These are phyloP conservation scores for Bolboschoenoplectus hybrid DNA, from an alignment of 202 grass and related monocot species.

Conservation along the genomic window DNA sequence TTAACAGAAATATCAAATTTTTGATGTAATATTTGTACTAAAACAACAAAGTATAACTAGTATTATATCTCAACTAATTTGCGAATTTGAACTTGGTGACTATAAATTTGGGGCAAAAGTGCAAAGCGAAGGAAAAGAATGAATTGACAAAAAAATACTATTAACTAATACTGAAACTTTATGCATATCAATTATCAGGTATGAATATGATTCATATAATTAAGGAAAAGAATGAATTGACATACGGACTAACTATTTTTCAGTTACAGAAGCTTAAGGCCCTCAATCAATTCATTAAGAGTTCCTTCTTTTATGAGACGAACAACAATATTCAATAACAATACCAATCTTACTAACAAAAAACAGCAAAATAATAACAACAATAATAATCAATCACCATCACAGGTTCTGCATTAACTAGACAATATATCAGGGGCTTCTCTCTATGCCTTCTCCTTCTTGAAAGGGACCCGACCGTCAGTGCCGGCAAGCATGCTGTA, in stretches of 20 bases:
- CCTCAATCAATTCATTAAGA: slow-evolving; percentile 34
- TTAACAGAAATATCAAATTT: no score
- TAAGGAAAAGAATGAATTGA: slow-evolving; percentile 59
- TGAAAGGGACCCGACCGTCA: slow-evolving; percentile 68
- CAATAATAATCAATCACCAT: slow-evolving; percentile 44
- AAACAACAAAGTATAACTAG: no score
- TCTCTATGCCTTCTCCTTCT: slow-evolving; percentile 54
- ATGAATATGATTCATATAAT: slow-evolving; percentile 74
- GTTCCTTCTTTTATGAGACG: slow-evolving; percentile 39
- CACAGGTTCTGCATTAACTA: slow-evolving; percentile 17
- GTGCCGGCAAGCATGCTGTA: slow-evolving; percentile 86
- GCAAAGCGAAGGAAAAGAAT: no score
- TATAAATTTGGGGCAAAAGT: no score
- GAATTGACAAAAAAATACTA: no score
- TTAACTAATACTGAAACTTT: no score
- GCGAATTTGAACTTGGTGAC: no score
- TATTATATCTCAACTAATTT: no score
- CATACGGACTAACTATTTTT: slow-evolving; percentile 62
- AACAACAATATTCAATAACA: slow-evolving; percentile 39
- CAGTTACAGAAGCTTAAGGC: slow-evolving; percentile 31
- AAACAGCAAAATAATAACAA: slow-evolving; percentile 44
- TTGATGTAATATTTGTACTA: no score
- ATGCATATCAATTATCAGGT: no score
- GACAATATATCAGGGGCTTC: slow-evolving; percentile 21
- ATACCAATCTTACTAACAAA: slow-evolving; percentile 42